A percentile compares a stretch with the other conserved stretches of the same genome.
Conservation (phyloP, 108 stramenopile genomes). For the Skeletonema costatum region DNA sequence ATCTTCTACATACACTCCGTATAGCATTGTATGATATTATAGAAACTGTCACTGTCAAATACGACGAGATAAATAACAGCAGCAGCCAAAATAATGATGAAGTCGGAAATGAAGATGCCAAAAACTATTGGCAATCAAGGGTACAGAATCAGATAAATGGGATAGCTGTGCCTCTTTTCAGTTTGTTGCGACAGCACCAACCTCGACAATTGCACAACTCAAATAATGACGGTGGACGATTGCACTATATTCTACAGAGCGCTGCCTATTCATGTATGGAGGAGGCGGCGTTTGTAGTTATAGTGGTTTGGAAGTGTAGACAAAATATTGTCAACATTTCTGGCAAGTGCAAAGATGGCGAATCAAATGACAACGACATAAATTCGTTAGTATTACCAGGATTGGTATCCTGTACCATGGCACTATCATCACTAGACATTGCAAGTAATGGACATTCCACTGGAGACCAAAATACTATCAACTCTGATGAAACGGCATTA, state of each 20-base stretch:
- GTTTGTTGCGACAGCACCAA: constrained; percentile 10
- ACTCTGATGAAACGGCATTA: not conserved
- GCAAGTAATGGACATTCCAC: not conserved
- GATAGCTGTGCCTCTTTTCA: constrained; percentile 13
- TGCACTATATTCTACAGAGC: constrained; percentile 10
- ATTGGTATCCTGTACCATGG: constrained; percentile 33
- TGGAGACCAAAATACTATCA: not conserved
- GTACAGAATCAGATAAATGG: constrained; percentile 9
- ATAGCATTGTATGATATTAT: not conserved
- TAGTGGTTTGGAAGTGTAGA: not conserved
- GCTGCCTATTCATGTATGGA: constrained; percentile 15
- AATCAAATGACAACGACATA: not conserved
- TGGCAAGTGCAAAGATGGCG: not conserved
- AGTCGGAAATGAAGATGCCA: not conserved
- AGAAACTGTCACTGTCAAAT: not conserved
- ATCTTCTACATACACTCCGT: constrained; percentile 1
- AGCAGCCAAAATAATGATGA: not conserved
- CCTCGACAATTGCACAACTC: not conserved
- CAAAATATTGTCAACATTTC: not conserved
- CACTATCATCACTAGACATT: constrained; percentile 29
- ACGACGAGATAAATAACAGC: not conserved
- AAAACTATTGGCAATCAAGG: not conserved
- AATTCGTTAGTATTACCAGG: constrained; percentile 16
- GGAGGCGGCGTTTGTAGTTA: constrained; percentile 8
- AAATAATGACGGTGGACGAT: not conserved